Evolutionary conservation across 2,329 filamentous ascomycete species (phyloP).

Genomic region (Colletotrichum musae): DNA sequence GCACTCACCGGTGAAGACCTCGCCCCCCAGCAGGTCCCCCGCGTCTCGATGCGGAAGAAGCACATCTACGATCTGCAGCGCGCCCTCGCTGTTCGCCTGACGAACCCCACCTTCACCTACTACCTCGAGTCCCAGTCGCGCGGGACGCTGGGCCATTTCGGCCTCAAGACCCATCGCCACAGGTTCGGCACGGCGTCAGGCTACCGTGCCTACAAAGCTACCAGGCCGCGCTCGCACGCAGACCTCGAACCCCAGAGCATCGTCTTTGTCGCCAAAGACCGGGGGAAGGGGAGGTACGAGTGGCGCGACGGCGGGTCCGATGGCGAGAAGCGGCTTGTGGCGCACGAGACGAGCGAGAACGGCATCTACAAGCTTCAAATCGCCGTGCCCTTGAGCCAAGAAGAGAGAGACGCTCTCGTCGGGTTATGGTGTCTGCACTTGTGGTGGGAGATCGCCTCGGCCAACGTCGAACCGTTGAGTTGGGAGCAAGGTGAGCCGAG

Average conservation of each 20-base stretch:
- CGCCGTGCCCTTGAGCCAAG: constrained; percentile 47
- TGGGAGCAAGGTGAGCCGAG: constrained; percentile 30
- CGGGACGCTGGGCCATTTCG: constrained; percentile 48
- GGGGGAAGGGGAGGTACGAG: constrained; percentile 46
- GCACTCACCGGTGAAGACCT: background rate
- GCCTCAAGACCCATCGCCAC: constrained; percentile 47
- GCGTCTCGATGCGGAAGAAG: constrained; percentile 48
- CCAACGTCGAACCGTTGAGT: constrained; percentile 19
- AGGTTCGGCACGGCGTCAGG: constrained; percentile 43
- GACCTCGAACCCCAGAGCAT: constrained; percentile 44
- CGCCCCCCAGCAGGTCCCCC: constrained; percentile 42
- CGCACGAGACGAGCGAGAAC: constrained; percentile 49
- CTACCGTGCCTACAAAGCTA: constrained; percentile 44
- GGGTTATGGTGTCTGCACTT: constrained; percentile 53
- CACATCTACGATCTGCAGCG: constrained; percentile 54
- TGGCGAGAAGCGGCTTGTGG: constrained; percentile 45
- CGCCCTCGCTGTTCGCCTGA: constrained; percentile 43
- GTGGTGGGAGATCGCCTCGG: constrained; percentile 50
- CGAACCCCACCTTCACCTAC: constrained; percentile 49
- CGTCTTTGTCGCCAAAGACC: constrained; percentile 48
- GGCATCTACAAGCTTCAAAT: constrained; percentile 50
- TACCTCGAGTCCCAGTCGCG: constrained; percentile 51
- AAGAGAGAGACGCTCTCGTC: constrained; percentile 51
- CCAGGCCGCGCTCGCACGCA: background rate
- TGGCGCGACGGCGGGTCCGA: constrained; percentile 53